Percentiles rank a stretch among this genome's conserved stretches.
These are phyloP conservation scores for Jackrogersella multiformis DNA, from an alignment of 495 filamentous ascomycete species.

Conservation along the genomic window DNA sequence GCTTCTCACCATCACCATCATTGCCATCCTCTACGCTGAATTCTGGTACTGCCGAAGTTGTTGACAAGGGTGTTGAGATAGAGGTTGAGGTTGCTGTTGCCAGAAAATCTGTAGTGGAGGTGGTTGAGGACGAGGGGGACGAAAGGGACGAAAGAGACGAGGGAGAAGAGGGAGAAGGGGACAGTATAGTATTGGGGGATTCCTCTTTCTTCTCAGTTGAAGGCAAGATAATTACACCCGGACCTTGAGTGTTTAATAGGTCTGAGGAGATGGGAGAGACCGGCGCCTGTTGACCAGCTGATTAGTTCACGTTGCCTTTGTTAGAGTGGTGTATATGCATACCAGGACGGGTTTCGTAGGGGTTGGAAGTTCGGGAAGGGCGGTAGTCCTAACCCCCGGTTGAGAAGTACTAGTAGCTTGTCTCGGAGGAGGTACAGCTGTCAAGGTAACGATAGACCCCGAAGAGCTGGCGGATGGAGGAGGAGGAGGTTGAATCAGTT, in stretches of 20 bases:
- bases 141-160: too few relatives aligned
- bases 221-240: not conserved
- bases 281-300: not conserved
- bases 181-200: not conserved
- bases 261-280: too few relatives aligned
- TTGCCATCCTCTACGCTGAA: constrained; percentile 23
- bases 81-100: constrained; percentile 1
- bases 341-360: constrained; percentile 4
- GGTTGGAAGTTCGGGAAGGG: not conserved
- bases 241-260: not conserved
- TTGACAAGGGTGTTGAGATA: not conserved
- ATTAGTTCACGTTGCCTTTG: constrained; percentile 11
- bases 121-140: too few relatives aligned
- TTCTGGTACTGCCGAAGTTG: constrained; percentile 1
- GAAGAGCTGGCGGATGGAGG: constrained; percentile 12
- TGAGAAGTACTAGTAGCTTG: constrained; percentile 9
- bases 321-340: not conserved
- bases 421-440: constrained; percentile 23
- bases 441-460: constrained; percentile 24
- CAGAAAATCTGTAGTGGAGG: not conserved
- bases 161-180: too few relatives aligned
- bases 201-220: constrained; percentile 15
- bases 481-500: constrained; percentile 12
- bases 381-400: not conserved
- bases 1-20: constrained; percentile 21